Base-by-base conservation (phyloP, 768 basidiomycete genomes). In the Rossbeevera mucosa region DNA sequence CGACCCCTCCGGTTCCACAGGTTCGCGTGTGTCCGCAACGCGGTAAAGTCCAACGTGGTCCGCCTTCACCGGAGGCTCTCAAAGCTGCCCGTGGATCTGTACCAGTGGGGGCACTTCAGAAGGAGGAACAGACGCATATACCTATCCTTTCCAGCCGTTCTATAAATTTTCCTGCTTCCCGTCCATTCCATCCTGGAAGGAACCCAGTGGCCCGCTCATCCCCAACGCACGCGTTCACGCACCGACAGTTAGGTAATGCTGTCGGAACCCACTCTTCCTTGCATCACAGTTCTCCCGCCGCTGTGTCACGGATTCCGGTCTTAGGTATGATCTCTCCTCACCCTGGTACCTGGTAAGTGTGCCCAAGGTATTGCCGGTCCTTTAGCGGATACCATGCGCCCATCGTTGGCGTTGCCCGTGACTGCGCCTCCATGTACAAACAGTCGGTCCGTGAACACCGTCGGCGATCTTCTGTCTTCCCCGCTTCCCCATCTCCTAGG, bases 81-180 rank as follows among this genome's bases (percentile, higher is more conserved):
- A 33, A 26, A 22, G 13, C 20, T n/a, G n/a, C 3, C 48, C 28
- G 2, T 20, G 38, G 13, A 26, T 18, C 48, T 28, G 28, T 11
- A 2, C 25, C n/a, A n/a, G n/a, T 6, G n/a, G 36, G 30, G 12
- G 11, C 33, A n/a, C 44, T n/a, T 3, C 24, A 16, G 31, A 42
- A 43, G 22, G 40, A 8, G 28, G 25, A 41, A 33, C 7, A 24
- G 1, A 33, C 58, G 63, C 63, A 64, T 64, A 59, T 33, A 63
- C 4, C 52, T 53, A 47, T 43, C 38, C 18, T 16, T 25, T 22
- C 40, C 6, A 21, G 33, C 2, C 20, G 2, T 20, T 20, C 16
- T 7, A 1, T 24, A 16, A 25, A 30, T 24, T 11, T 24, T 4
- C 13, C 12, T 11, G 31, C 14, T 40, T 6, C 36, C 13, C 38